phyloP scores from a whole-genome alignment of 2,329 filamentous ascomycete species.

The Aphanoascus verrucosus region DNA sequence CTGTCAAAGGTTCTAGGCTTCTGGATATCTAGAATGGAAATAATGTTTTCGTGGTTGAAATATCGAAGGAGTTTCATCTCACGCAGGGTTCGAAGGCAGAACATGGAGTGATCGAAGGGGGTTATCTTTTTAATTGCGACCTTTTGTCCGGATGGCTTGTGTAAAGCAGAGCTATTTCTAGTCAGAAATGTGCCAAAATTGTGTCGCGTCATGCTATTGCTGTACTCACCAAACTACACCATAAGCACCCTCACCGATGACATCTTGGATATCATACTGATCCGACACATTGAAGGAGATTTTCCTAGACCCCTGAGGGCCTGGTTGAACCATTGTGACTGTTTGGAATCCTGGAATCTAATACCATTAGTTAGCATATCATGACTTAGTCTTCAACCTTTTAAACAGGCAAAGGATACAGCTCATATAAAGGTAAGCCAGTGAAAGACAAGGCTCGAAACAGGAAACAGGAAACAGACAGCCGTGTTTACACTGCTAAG shows the following conservation, averaged over 20 bases:
- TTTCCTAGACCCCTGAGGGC: conserved; percentile 58
- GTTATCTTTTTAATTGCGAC: conserved; percentile 99
- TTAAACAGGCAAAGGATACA: neutral
- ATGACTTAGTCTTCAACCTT: neutral
- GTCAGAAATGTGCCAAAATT: conserved; percentile 13
- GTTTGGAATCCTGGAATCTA: conserved; percentile 3
- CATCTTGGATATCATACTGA: conserved; percentile 99
- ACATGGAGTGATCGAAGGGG: conserved; percentile 98
- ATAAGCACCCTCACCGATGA: conserved; percentile 95
- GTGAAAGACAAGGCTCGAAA: neutral
- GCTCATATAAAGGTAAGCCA: neutral
- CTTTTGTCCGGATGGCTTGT: conserved; percentile 96
- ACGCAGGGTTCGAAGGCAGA: conserved; percentile 87
- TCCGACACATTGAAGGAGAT: conserved; percentile 99
- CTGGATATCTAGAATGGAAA: conserved; percentile 97
- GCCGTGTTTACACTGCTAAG: neutral
- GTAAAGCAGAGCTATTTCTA: conserved; percentile 68
- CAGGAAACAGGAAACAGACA: neutral
- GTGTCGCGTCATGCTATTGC: neutral
- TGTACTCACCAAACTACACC: conserved; percentile 84
- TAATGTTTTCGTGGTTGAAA: conserved; percentile 99
- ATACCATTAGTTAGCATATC: conserved; percentile 6
- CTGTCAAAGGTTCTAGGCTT: conserved; percentile 92
- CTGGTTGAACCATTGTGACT: conserved; percentile 35
- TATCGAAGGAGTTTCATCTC: conserved; percentile 99